Percentiles rank a stretch among this genome's conserved stretches.
These are phyloP conservation scores for Trichoderma hamatum DNA, from an alignment of 2,329 filamentous ascomycete species.

Conservation along the genomic window DNA sequence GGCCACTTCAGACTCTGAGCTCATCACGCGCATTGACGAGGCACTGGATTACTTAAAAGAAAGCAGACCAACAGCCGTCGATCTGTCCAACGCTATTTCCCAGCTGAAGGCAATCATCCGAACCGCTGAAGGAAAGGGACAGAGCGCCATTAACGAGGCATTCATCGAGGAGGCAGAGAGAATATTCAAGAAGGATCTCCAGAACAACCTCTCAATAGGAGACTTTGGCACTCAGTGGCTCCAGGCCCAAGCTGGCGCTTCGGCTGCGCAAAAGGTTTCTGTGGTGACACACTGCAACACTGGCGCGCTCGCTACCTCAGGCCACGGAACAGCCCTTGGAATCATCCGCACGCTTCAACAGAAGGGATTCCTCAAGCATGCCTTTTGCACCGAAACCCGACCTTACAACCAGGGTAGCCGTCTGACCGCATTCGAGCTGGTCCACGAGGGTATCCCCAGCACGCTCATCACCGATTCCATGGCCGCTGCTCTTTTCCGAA, in stretches of 20 bases:
- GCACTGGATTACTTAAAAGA: constrained; percentile 85
- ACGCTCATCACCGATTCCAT: constrained; percentile 96
- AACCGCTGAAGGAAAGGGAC: constrained; percentile 46
- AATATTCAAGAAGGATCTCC: constrained; percentile 84
- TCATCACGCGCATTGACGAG: constrained; percentile 71
- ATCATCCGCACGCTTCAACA: constrained; percentile 84
- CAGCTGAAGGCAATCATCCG: constrained; percentile 72
- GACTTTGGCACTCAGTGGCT: constrained; percentile 84
- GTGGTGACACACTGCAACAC: constrained; percentile 98
- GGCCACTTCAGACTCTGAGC: constrained; percentile 54
- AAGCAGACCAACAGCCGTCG: constrained; percentile 91
- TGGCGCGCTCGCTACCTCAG: constrained; percentile 92
- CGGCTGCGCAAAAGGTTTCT: constrained; percentile 60
- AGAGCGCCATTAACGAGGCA: constrained; percentile 61
- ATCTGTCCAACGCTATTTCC: constrained; percentile 84
- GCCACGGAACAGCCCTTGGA: constrained; percentile 94
- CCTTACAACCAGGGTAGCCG: constrained; percentile 98
- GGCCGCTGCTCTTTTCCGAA: constrained; percentile 80
- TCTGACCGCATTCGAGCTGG: constrained; percentile 93
- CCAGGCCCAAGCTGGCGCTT: constrained; percentile 56
- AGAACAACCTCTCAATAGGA: constrained; percentile 86
- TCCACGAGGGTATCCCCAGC: constrained; percentile 87
- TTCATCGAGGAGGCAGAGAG: constrained; percentile 82
- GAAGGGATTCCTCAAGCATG: constrained; percentile 69
- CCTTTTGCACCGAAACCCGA: constrained; percentile 94